These are phyloP conservation scores for Rutstroemia sp. DNA, from an alignment of 2,329 filamentous ascomycete genomes.

Conservation along the genomic window DNA sequence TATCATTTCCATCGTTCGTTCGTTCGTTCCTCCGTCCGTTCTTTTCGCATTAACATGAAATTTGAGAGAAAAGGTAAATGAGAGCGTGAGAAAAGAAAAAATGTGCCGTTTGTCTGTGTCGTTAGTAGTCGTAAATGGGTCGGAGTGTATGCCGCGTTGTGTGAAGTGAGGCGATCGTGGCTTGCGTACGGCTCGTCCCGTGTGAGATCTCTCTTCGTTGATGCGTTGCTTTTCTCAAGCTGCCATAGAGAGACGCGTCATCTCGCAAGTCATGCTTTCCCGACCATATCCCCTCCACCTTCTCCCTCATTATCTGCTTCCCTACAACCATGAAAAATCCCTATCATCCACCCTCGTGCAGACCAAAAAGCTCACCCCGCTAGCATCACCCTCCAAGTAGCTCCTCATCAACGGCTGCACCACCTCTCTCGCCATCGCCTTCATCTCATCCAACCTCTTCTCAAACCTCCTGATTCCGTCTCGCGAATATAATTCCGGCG, in stretches of 20 bases:
- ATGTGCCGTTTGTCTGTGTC: not conserved
- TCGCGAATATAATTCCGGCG: slow-evolving; percentile 72
- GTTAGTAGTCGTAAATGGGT: not conserved
- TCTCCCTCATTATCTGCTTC: not conserved
- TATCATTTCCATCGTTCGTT: not conserved
- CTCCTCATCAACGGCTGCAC: slow-evolving; percentile 83
- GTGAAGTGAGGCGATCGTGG: not conserved
- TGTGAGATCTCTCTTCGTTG: not conserved
- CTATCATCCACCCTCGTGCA: slow-evolving; percentile 54
- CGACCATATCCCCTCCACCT: not conserved
- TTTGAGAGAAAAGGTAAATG: not conserved
- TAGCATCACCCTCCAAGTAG: slow-evolving; percentile 68
- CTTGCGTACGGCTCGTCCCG: not conserved
- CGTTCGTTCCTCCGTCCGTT: not conserved
- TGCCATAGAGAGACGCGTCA: not conserved
- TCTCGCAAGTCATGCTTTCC: not conserved
- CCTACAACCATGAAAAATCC: slow-evolving; percentile 51
- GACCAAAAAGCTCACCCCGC: slow-evolving; percentile 53
- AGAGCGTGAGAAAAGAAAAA: not conserved
- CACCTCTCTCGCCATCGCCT: slow-evolving; percentile 71
- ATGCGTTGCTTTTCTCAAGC: not conserved
- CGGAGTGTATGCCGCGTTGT: too few relatives aligned
- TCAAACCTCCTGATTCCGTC: slow-evolving; percentile 86
- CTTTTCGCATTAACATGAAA: not conserved
- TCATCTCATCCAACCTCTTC: slow-evolving; percentile 80